Conservation (phyloP, 176 grass and related monocot genomes). For the Carex kokanica region DNA sequence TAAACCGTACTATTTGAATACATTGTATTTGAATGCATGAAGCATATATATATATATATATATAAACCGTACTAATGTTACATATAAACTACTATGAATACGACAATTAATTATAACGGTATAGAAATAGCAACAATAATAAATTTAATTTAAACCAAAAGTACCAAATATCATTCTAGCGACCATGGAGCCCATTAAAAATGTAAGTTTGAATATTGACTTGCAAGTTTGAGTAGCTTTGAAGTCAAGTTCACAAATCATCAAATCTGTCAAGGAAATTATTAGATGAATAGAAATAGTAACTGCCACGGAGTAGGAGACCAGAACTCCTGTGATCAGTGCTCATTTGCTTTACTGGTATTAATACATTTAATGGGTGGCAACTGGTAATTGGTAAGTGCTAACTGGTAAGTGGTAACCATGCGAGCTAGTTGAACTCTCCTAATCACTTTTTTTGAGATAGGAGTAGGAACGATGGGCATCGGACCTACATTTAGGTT, state of each 20-base stretch:
- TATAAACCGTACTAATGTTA: background rate
- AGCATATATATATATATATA: background rate
- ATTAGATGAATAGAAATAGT: background rate
- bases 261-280: background rate
- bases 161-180: background rate
- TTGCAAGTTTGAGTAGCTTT: background rate
- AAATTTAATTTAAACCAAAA: background rate
- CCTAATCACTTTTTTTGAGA: conserved; percentile 1
- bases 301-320: background rate
- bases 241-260: background rate
- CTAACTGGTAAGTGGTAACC: too few species aligned
- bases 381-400: too few species aligned
- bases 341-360: background rate
- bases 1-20: too few species aligned
- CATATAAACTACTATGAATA: background rate
- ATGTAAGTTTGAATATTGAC: background rate
- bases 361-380: background rate
- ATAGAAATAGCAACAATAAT: background rate
- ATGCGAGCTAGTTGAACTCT: background rate
- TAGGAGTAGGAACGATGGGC: background rate
- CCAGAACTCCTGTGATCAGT: background rate
- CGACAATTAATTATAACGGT: background rate
- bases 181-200: background rate
- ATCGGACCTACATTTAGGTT: too few species aligned
- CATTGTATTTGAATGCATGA: too few species aligned